phyloP scores from a whole-genome alignment of 129 eudicot genomes.

The Rutidosis leptorrhynchoides region DNA sequence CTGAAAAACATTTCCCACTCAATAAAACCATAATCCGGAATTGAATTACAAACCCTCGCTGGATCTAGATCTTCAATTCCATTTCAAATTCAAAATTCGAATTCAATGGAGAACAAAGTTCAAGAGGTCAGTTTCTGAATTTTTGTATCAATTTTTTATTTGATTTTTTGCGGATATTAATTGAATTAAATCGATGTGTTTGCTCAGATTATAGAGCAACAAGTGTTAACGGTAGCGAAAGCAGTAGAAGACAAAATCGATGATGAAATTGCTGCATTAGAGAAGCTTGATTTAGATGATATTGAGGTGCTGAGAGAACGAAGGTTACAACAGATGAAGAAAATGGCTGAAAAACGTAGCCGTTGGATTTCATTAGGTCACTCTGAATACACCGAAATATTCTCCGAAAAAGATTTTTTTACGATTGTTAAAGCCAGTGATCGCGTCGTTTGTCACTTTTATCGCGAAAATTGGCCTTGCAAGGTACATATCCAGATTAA shows the following conservation, averaged over 20 bases:
- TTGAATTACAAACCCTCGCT: slow-evolving; percentile 1
- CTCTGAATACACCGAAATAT: slow-evolving; percentile 85
- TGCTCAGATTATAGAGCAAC: slow-evolving; percentile 77
- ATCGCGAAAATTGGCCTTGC: slow-evolving; percentile 99
- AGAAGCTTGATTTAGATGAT: slow-evolving; percentile 78
- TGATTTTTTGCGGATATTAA: neutral
- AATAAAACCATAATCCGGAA: neutral
- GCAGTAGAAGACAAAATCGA: slow-evolving; percentile 91
- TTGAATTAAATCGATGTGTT: neutral
- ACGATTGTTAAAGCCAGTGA: slow-evolving; percentile 82
- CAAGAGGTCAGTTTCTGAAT: slow-evolving; percentile 47
- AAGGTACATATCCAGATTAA: slow-evolving; percentile 46
- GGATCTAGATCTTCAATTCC: slow-evolving; percentile 30
- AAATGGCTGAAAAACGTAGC: slow-evolving; percentile 86
- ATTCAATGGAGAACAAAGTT: slow-evolving; percentile 58
- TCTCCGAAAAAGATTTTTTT: slow-evolving; percentile 80
- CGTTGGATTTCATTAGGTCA: slow-evolving; percentile 86
- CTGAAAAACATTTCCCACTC: neutral
- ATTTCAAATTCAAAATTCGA: neutral
- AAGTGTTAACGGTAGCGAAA: slow-evolving; percentile 78
- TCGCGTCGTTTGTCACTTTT: slow-evolving; percentile 95
- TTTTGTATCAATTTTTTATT: neutral
- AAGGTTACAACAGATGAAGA: slow-evolving; percentile 92
- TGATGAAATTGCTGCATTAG: slow-evolving; percentile 84
- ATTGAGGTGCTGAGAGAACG: slow-evolving; percentile 78